Conservation (phyloP, 225 moss, liverwort and hornwort genomes). For the Anthoceros angustus region DNA sequence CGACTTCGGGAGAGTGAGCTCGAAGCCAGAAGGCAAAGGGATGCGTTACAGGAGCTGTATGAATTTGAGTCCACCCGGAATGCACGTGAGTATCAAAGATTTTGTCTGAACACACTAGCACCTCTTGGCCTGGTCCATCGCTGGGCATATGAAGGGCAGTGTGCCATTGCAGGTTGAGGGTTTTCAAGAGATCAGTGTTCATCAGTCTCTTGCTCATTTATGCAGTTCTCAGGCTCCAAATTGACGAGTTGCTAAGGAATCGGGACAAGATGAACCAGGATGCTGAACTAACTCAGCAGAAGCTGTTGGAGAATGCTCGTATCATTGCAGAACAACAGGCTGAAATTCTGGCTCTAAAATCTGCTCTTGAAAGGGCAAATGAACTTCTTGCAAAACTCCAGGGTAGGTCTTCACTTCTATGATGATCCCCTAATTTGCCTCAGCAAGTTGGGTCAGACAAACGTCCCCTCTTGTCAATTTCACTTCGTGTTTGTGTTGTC, state of each 20-base stretch:
- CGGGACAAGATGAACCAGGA: not conserved
- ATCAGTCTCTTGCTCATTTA: not conserved
- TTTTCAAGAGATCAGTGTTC: not conserved
- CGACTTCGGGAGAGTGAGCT: not conserved
- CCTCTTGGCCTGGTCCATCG: not conserved
- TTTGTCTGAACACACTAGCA: not conserved
- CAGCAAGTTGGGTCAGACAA: not conserved
- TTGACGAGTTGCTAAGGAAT: not conserved
- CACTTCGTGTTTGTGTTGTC: no score
- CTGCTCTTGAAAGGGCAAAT: not conserved
- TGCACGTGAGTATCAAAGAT: not conserved
- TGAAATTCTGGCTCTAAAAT: not conserved
- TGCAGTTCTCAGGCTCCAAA: constrained; percentile 8
- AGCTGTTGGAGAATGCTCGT: not conserved
- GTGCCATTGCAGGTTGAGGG: not conserved
- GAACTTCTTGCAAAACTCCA: not conserved
- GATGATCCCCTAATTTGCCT: not conserved
- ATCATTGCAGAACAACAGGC: not conserved
- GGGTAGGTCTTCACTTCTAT: not conserved
- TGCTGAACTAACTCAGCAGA: not conserved
- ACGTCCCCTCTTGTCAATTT: no score
- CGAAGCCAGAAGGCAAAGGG: not conserved
- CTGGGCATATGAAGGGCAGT: not conserved
- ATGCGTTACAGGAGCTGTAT: constrained; percentile 4
- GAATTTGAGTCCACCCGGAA: constrained; percentile 3